These are phyloP conservation scores for Exophiala viscosa DNA, from an alignment of 2,329 filamentous ascomycete species.

Conservation along the genomic window DNA sequence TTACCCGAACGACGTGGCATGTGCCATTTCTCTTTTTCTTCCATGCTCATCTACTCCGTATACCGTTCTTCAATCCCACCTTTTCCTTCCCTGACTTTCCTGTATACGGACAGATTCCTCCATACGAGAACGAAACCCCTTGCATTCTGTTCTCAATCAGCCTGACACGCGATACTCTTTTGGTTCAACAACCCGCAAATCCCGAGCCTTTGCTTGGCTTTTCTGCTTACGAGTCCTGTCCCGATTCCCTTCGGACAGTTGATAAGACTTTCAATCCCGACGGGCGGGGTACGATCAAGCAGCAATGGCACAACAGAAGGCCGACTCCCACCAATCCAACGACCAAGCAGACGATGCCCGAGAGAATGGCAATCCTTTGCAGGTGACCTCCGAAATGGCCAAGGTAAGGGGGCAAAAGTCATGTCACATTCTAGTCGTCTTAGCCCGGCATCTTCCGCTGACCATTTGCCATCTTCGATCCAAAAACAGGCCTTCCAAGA, in stretches of 20 bases:
- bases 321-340: slow-evolving; percentile 7
- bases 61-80: background rate
- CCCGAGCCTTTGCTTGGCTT: too few relatives aligned
- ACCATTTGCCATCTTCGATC: slow-evolving; percentile 2
- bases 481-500: slow-evolving; percentile 35
- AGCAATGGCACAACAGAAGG: slow-evolving; percentile 16
- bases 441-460: slow-evolving; percentile 3
- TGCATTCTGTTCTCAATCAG: too few relatives aligned
- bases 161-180: too few relatives aligned
- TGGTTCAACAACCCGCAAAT: too few relatives aligned
- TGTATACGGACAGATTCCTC: too few relatives aligned
- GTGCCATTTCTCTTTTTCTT: background rate
- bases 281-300: too few relatives aligned
- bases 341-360: slow-evolving; percentile 7
- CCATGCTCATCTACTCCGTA: background rate
- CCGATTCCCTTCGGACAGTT: too few relatives aligned
- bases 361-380: slow-evolving; percentile 14
- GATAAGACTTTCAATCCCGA: too few relatives aligned
- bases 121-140: too few relatives aligned
- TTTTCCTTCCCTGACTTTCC: background rate
- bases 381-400: slow-evolving; percentile 26
- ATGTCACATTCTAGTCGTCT: background rate
- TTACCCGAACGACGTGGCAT: slow-evolving; percentile 1
- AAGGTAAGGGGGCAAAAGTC: slow-evolving; percentile 19
- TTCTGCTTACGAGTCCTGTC: too few relatives aligned